Evolutionary conservation across 805 yeast genomes (phyloP).

Genomic region (Myxozyma sirexii): DNA sequence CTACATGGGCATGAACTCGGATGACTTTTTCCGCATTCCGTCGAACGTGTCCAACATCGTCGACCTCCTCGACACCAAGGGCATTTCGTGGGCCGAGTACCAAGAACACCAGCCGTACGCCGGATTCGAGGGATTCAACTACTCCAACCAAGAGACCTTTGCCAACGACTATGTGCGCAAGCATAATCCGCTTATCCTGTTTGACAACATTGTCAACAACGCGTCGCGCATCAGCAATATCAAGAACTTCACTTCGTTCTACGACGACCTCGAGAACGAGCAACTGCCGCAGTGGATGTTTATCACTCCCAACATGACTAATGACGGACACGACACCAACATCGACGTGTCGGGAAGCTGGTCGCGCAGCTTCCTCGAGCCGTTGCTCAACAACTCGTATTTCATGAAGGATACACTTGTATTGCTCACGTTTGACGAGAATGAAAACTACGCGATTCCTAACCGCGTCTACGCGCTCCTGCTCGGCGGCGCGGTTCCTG

Average conservation of each 20-base stretch:
- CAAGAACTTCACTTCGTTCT: conserved; percentile 53
- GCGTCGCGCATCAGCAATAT: conserved; percentile 48
- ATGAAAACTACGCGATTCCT: conserved; percentile 48
- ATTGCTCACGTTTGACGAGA: conserved; percentile 55
- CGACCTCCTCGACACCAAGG: conserved; percentile 51
- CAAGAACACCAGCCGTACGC: conserved; percentile 58
- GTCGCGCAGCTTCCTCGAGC: conserved; percentile 51
- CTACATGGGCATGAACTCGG: conserved; percentile 53
- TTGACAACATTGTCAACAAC: conserved; percentile 46
- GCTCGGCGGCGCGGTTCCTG: conserved; percentile 54
- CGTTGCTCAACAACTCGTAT: conserved; percentile 50
- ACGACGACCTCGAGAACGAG: conserved; percentile 47
- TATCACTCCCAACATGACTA: conserved; percentile 58
- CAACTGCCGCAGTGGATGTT: conserved; percentile 56
- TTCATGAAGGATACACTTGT: conserved; percentile 52
- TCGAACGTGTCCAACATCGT: conserved; percentile 52
- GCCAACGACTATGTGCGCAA: conserved; percentile 56
- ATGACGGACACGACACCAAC: conserved; percentile 56
- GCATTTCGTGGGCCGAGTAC: conserved; percentile 58
- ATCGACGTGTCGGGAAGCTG: conserved; percentile 52
- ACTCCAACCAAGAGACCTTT: conserved; percentile 47
- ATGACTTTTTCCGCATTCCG: conserved; percentile 51
- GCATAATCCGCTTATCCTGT: conserved; percentile 53
- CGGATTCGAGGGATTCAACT: conserved; percentile 54
- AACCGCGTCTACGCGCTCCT: conserved; percentile 53